Base-by-base conservation (phyloP, 2,329 filamentous ascomycete species). In the Cadophora gregata region DNA sequence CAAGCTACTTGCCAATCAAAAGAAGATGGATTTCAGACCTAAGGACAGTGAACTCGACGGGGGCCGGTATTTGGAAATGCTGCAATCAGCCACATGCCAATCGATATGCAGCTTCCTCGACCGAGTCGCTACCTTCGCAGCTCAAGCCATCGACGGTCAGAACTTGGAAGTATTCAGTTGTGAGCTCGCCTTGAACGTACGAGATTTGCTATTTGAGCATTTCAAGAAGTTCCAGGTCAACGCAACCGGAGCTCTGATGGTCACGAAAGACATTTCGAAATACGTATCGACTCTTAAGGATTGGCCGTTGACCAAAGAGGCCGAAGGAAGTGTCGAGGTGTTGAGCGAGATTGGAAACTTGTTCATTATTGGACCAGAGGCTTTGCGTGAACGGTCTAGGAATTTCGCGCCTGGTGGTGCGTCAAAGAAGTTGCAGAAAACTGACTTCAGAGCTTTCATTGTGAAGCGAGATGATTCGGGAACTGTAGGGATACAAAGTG, bases 171-270 rank as follows among this genome's bases (percentile, higher is more conserved):
- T 90, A 59, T 92, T 98, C 77, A 88, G 91, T 63, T 90, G 90
- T 67, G 95, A 98, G 80, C 86, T 98, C 25, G 94, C 93, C 1
- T 82, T 94, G 16, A 90, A 90, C 10, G 84, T 97, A 42, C 89
- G 94, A 71, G 82, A 85, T 59, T 86, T 96, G 10, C 85, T 99
- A 4, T 89, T 99, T 69, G 92, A 96, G 69, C 96, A 99, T 80
- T 93, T 98, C 80, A 96, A 97, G 76, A 93, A 93, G 75, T 99
- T 97, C 81, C 88, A 90, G 68, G 93, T 99, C 71, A 97, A 93
- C 73, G 93, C 94, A 48, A 94, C 95, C 0, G 96, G 96, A 68
- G 96, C 93, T 2, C 86, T 99, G 56, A 96, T 97, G 87, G 93
- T 98, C 29, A 95, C 91, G 42, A 97, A 98, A 81, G 96, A 99